Percentiles rank a stretch among this genome's conserved stretches.
These are phyloP conservation scores for Oryza glaberrima DNA, from an alignment of 176 grass and related monocot genomes.

Conservation along the genomic window DNA sequence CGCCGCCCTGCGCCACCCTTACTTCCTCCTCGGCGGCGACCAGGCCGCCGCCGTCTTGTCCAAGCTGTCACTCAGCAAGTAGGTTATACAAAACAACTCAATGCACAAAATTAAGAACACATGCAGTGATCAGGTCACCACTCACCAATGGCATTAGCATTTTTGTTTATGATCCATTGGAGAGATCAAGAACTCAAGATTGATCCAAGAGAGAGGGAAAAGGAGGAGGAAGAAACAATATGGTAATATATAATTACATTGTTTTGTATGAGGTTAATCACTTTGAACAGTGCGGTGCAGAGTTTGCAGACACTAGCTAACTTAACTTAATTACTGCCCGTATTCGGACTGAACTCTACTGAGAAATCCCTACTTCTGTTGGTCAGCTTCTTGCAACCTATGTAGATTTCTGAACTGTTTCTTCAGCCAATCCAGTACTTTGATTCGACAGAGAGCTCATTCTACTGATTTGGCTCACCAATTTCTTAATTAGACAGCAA, in stretches of 20 bases:
- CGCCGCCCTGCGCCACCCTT: slow-evolving; percentile 84
- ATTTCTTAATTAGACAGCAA: not conserved
- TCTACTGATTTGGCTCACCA: slow-evolving; percentile 29
- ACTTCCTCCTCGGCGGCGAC: slow-evolving; percentile 87
- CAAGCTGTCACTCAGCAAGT: slow-evolving; percentile 72
- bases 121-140: slow-evolving; percentile 1
- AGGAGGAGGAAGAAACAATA: not conserved
- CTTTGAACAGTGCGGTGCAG: slow-evolving; percentile 44
- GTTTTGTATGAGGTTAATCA: slow-evolving; percentile 32
- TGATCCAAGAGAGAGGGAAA: slow-evolving; percentile 6
- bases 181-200: not conserved
- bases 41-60: slow-evolving; percentile 84
- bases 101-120: not conserved
- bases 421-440: slow-evolving; percentile 36
- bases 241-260: slow-evolving; percentile 12
- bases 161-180: slow-evolving; percentile 29
- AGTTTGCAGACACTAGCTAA: slow-evolving; percentile 49
- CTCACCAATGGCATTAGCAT: not conserved
- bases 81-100: not conserved
- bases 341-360: slow-evolving; percentile 28
- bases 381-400: slow-evolving; percentile 44
- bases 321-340: slow-evolving; percentile 38
- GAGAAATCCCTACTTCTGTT: slow-evolving; percentile 53
- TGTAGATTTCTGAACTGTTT: not conserved
- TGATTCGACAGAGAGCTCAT: not conserved